Conservation (phyloP, 2,329 filamentous ascomycete species). For the Aspergillus pseudoterreus region DNA sequence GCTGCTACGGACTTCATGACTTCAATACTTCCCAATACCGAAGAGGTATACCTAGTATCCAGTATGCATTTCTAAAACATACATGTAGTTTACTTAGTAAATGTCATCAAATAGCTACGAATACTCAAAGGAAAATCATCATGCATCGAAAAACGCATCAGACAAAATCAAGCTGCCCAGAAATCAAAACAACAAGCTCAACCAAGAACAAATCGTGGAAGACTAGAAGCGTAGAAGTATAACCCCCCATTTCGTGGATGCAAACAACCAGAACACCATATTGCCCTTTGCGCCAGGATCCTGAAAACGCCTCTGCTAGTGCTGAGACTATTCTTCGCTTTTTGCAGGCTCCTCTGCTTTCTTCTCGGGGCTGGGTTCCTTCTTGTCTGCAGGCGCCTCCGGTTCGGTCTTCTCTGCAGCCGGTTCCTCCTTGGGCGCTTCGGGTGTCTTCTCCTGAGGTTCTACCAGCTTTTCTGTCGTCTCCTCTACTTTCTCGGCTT, state of each 20-base stretch:
- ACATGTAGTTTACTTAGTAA: not conserved
- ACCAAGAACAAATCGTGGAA: not conserved
- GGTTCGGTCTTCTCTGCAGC: conserved; percentile 7
- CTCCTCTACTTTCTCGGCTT: conserved; percentile 9
- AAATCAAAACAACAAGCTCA: not conserved
- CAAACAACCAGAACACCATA: conserved; percentile 33
- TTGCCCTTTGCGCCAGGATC: conserved; percentile 34
- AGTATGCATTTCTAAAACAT: not conserved
- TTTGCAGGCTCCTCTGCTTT: conserved; percentile 32
- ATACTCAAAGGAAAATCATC: not conserved
- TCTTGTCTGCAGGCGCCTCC: conserved; percentile 15
- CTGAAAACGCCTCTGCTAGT: conserved; percentile 18
- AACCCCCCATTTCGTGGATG: conserved; percentile 11
- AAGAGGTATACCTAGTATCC: not conserved
- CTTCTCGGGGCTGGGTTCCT: conserved; percentile 17
- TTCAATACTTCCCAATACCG: not conserved
- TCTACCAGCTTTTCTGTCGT: conserved; percentile 1
- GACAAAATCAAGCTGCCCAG: not conserved
- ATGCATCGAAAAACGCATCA: not conserved
- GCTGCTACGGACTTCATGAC: not conserved
- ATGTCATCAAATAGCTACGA: not conserved
- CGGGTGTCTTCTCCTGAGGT: conserved; percentile 14
- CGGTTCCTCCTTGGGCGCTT: conserved; percentile 14
- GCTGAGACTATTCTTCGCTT: conserved; percentile 24
- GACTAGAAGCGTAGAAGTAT: conserved; percentile 2